phyloP scores from a whole-genome alignment of 1,139 yeast species.

The Yamadazyma songkhlaensis region DNA sequence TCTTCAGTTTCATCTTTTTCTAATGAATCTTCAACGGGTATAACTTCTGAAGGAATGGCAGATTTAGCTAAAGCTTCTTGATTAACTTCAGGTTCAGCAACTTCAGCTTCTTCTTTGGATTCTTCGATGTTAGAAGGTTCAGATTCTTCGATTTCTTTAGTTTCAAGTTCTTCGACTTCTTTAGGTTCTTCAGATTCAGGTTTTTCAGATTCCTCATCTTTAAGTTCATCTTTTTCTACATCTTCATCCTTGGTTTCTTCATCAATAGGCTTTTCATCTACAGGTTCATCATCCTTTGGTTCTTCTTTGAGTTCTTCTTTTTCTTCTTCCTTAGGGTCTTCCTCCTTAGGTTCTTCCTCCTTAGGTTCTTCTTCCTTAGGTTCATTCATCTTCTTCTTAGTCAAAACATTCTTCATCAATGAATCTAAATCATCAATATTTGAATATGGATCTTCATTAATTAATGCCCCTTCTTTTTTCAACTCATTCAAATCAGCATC shows the following conservation, averaged over 20 bases:
- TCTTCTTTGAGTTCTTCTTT: neutral
- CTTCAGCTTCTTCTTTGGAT: conserved; percentile 13
- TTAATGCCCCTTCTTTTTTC: conserved; percentile 43
- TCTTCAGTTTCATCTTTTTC: conserved; percentile 9
- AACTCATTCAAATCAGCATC: conserved; percentile 42
- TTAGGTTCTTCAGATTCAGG: conserved; percentile 3
- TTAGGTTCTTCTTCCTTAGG: neutral
- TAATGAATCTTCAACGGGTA: conserved; percentile 6
- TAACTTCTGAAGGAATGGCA: conserved; percentile 1
- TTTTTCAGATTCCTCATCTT: conserved; percentile 2
- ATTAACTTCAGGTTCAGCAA: conserved; percentile 21
- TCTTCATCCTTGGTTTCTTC: conserved; percentile 8
- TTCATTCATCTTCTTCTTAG: conserved; percentile 6
- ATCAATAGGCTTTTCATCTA: too few relatives aligned
- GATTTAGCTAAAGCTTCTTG: conserved; percentile 12
- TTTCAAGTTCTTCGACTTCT: conserved; percentile 3
- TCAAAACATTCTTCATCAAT: conserved; percentile 41
- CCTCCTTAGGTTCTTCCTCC: neutral
- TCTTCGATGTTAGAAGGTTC: conserved; percentile 2
- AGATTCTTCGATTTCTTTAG: conserved; percentile 10
- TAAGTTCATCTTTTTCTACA: conserved; percentile 10
- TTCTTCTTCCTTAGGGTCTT: neutral
- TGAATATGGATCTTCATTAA: conserved; percentile 46
- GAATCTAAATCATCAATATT: conserved; percentile 39
- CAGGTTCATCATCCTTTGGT: conserved; percentile 1